Evolutionary conservation across 768 basidiomycete species (phyloP), one percentile per base, ranked within the genome.

Genomic region (Mycena epipterygia): DNA sequence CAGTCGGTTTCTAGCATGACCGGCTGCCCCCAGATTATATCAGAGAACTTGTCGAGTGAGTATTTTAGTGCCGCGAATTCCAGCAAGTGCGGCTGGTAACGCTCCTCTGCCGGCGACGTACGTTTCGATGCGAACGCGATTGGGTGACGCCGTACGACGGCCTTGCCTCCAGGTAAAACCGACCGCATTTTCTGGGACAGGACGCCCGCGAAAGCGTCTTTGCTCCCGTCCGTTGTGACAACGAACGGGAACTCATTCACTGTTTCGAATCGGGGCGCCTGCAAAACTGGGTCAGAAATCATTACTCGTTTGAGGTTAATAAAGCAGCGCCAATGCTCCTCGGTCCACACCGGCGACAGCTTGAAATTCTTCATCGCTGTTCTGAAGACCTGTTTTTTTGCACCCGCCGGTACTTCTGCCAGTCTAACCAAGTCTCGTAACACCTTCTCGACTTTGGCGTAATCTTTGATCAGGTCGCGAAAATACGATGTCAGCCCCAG

Each of bases 401-500:
- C 69, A 2, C 52, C 51, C 9, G 46, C 49, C 14, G 80, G 78
- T 0, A 80, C 33, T 3, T 76, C 73, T 0, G 77, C 71, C 3
- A 48, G 52, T 5, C 74, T 33, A 0, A 78, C 29, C 0, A 86
- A 68, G 63, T 84, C 79, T 1, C 71, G 69, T 9, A 86, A 69
- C 0, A 81, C 83, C 6, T 68, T 66, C 37, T 76, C 83, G 0
- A 82, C 60, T 3, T 58, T 59, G 0, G 83, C 74, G 48, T 85
- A 87, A n/a, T 75, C 75, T 42, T 76, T 63, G 52, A 85, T 79
- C 1, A 84, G 64, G 21, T 75, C 59, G 0, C 81, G 72, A 71
- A 83, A 86, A 65, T 80, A 80, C 3, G 79, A 75, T 5, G 79
- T 81, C 9, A 84, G 71, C 0, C 84, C 81, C 8, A 83, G 39